Evolutionary conservation across 768 basidiomycete genomes (phyloP).

Genomic region (Phaffia tasmanica): DNA sequence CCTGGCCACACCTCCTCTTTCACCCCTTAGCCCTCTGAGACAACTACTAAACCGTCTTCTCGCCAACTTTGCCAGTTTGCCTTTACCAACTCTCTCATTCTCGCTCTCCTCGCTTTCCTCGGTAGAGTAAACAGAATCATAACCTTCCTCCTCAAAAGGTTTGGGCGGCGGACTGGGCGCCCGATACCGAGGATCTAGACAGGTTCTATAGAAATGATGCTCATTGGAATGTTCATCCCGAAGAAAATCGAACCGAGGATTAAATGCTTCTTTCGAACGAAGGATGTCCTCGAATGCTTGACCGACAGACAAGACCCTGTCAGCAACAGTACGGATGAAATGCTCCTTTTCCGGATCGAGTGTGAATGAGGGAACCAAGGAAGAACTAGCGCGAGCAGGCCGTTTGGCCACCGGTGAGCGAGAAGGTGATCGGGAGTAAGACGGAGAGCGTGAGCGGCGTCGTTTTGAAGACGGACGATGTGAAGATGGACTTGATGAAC

Average conservation of each 20-base stretch:
- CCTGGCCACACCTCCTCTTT: slow-evolving; percentile 77
- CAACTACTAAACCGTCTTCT: slow-evolving; percentile 78
- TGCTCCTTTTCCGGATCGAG: slow-evolving; percentile 61
- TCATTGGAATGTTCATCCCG: slow-evolving; percentile 40
- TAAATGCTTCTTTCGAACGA: slow-evolving; percentile 62
- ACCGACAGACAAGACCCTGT: slow-evolving; percentile 71
- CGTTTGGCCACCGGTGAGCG: slow-evolving; percentile 34
- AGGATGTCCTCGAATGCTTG: slow-evolving; percentile 57
- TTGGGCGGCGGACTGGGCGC: slow-evolving; percentile 37
- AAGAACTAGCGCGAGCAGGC: neutral
- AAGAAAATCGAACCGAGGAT: slow-evolving; percentile 73
- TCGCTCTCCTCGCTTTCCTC: slow-evolving; percentile 94
- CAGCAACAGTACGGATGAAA: slow-evolving; percentile 78
- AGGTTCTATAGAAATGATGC: slow-evolving; percentile 40
- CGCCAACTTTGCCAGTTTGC: slow-evolving; percentile 62
- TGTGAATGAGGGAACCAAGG: slow-evolving; percentile 25
- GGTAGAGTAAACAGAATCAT: slow-evolving; percentile 76
- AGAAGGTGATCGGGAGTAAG: slow-evolving; percentile 22
- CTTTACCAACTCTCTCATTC: slow-evolving; percentile 65
- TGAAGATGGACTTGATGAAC: slow-evolving; percentile 18
- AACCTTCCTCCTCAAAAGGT: slow-evolving; percentile 47
- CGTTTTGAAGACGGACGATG: neutral
- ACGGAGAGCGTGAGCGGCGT: neutral
- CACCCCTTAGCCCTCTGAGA: slow-evolving; percentile 73
- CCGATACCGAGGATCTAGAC: slow-evolving; percentile 38